These are phyloP conservation scores for Termitomyces sp. DNA, from an alignment of 768 basidiomycete genomes.

Conservation along the genomic window DNA sequence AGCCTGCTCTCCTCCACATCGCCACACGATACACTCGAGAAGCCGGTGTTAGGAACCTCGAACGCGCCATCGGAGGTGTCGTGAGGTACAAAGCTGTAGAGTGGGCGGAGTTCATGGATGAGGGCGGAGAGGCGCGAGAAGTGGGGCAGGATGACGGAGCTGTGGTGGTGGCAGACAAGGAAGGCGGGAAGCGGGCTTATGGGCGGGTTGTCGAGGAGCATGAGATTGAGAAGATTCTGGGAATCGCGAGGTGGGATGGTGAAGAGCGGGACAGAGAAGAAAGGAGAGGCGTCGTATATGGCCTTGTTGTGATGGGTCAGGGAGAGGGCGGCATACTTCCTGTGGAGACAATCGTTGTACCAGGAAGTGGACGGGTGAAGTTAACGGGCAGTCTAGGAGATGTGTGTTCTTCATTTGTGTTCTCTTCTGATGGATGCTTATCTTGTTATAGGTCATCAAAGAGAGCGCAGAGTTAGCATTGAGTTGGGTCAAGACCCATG, in stretches of 20 bases:
- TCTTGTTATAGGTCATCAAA: conserved; percentile 60
- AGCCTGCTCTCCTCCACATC: conserved; percentile 65
- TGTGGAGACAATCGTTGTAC: conserved; percentile 77
- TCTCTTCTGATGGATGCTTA: neutral
- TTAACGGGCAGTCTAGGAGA: conserved; percentile 85
- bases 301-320: conserved; percentile 82
- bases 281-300: conserved; percentile 73
- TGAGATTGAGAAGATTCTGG: conserved; percentile 82
- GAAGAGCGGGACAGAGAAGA: conserved; percentile 76
- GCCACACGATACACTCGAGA: conserved; percentile 83
- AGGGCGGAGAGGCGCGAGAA: conserved; percentile 17
- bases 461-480: conserved; percentile 88
- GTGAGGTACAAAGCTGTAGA: conserved; percentile 91
- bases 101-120: conserved; percentile 67
- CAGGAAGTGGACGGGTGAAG: conserved; percentile 68
- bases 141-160: conserved; percentile 15
- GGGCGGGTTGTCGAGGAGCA: conserved; percentile 51
- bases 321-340: conserved; percentile 83
- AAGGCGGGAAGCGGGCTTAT: conserved; percentile 37
- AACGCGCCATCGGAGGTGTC: conserved; percentile 83
- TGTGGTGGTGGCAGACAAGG: conserved; percentile 12
- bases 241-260: conserved; percentile 72
- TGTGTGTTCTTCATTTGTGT: conserved; percentile 26
- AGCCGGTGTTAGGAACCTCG: conserved; percentile 88
- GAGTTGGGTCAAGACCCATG: conserved; percentile 88